Evolutionary conservation across 306 rosid species (phyloP).

Genomic region (Rubus parviflorus): DNA sequence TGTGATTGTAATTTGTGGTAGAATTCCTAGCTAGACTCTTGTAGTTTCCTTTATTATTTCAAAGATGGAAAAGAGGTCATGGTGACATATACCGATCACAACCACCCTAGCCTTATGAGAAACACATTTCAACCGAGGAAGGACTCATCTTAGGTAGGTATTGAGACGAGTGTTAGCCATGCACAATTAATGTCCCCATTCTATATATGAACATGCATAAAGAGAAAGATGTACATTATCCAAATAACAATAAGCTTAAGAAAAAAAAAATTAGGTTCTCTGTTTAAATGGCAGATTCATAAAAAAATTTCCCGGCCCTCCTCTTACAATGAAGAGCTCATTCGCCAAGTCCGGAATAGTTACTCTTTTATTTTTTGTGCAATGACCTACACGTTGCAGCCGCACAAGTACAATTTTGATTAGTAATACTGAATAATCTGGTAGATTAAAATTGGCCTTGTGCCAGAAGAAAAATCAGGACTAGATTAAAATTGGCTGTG

Average conservation of each 20-base stretch:
- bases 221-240: background rate
- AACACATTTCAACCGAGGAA: slow-evolving; percentile 5
- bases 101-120: background rate
- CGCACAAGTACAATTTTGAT: background rate
- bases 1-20: background rate
- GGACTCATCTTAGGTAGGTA: background rate
- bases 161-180: slow-evolving; percentile 2
- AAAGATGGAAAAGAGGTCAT: background rate
- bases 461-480: too few relatives aligned
- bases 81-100: background rate
- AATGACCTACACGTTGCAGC: too few relatives aligned
- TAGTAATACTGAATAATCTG: too few relatives aligned
- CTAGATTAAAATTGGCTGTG: too few relatives aligned
- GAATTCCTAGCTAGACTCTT: background rate
- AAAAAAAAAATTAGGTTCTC: too few relatives aligned
- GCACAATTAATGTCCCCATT: background rate
- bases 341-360: too few relatives aligned
- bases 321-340: too few relatives aligned
- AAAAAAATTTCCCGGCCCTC: too few relatives aligned
- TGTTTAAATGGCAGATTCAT: too few relatives aligned
- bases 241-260: background rate
- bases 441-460: too few relatives aligned
- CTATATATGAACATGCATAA: background rate
- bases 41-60: background rate
- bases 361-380: background rate